phyloP scores from a whole-genome alignment of 768 basidiomycete genomes.

The Tylopilus subfusipes region DNA sequence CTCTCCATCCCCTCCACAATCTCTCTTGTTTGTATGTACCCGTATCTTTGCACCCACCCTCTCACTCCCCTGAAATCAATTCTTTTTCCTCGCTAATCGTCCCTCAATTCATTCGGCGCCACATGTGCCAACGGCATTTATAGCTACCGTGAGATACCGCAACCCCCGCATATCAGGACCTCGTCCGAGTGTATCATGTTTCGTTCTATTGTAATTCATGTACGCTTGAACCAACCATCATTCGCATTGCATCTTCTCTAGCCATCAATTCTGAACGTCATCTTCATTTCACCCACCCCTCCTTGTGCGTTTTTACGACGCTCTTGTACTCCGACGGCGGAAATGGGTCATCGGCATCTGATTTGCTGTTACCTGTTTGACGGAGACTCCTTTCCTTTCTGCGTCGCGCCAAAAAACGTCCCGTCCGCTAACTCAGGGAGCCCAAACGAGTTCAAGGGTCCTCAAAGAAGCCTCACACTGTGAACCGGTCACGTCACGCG shows the following conservation, averaged over 20 bases:
- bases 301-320: too few species aligned
- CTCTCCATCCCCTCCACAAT: background rate
- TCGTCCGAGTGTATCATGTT: background rate
- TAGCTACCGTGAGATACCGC: conserved; percentile 4
- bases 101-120: background rate
- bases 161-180: background rate
- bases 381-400: conserved; percentile 3
- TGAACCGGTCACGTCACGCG: conserved; percentile 2
- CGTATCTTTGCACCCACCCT: background rate
- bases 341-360: background rate
- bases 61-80: background rate
- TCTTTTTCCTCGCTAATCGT: background rate
- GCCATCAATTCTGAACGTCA: background rate
- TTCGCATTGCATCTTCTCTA: too few species aligned
- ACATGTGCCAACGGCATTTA: conserved; percentile 10
- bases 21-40: background rate
- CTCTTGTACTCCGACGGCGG: background rate
- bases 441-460: background rate
- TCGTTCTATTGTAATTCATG: conserved; percentile 1
- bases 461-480: too few species aligned
- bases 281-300: conserved; percentile 3
- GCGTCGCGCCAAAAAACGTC: background rate
- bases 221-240: background rate
- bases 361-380: background rate
- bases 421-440: conserved; percentile 6